phyloP scores from a whole-genome alignment of 2,329 filamentous ascomycete species.

The Hypoxylon sp. region DNA sequence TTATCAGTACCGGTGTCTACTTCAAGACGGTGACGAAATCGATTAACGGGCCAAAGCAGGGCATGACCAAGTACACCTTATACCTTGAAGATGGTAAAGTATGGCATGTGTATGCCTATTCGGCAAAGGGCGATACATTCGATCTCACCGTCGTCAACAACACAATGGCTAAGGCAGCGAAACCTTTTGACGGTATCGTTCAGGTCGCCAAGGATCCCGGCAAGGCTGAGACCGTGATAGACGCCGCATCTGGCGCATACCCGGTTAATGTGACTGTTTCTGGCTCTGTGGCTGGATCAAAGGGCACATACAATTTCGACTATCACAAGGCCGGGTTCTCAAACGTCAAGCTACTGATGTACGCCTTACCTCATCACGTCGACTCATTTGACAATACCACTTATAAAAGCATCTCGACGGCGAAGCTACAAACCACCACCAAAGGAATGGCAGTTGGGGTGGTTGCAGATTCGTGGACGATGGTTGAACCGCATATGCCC shows the following conservation, averaged over 20 bases:
- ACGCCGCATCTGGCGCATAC: conserved; percentile 79
- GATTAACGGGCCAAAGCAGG: conserved; percentile 64
- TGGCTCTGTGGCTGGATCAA: conserved; percentile 65
- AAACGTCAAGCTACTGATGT: conserved; percentile 76
- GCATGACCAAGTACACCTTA: conserved; percentile 79
- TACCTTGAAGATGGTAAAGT: conserved; percentile 73
- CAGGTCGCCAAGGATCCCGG: conserved; percentile 83
- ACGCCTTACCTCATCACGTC: conserved; percentile 85
- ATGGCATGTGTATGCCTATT: conserved; percentile 84
- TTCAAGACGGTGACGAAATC: conserved; percentile 73
- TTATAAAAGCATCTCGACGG: conserved; percentile 57
- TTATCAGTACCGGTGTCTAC: conserved; percentile 77
- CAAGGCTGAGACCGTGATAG: conserved; percentile 73
- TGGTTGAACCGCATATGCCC: conserved; percentile 79
- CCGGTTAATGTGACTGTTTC: conserved; percentile 69
- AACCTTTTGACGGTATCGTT: conserved; percentile 77
- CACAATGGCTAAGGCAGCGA: conserved; percentile 69
- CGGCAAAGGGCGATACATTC: conserved; percentile 65
- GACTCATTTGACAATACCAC: conserved; percentile 73
- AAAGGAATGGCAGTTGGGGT: conserved; percentile 83
- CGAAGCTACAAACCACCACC: conserved; percentile 80
- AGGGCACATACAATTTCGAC: conserved; percentile 75
- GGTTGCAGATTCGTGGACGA: conserved; percentile 76
- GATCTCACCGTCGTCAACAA: conserved; percentile 74
- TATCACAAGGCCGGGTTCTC: conserved; percentile 76